Evolutionary conservation across 2,329 filamentous ascomycete species (phyloP).

Genomic region (Talaromyces sp.): DNA sequence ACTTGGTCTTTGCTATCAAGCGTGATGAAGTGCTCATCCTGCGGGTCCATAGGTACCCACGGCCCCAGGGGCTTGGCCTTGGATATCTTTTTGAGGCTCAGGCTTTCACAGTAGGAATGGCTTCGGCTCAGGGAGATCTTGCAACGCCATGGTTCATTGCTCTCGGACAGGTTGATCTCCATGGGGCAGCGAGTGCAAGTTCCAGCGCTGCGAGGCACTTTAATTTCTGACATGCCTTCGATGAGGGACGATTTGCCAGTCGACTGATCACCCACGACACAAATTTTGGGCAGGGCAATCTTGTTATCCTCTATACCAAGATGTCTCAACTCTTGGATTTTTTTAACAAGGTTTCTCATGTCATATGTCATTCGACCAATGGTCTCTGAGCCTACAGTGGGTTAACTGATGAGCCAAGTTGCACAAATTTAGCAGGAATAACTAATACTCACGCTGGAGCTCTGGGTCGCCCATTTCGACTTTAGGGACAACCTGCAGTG

Average conservation of each 20-base stretch:
- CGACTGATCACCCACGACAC: slow-evolving; percentile 79
- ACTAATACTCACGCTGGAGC: background rate
- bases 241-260: slow-evolving; percentile 71
- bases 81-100: slow-evolving; percentile 42
- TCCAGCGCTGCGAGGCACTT: slow-evolving; percentile 63
- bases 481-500: background rate
- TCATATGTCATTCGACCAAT: slow-evolving; percentile 25
- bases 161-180: slow-evolving; percentile 65
- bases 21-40: slow-evolving; percentile 55
- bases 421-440: background rate
- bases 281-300: slow-evolving; percentile 69
- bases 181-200: slow-evolving; percentile 78
- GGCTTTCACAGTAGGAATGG: slow-evolving; percentile 49
- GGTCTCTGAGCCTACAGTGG: slow-evolving; percentile 11
- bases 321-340: slow-evolving; percentile 58
- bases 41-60: slow-evolving; percentile 52
- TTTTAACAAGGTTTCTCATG: slow-evolving; percentile 34
- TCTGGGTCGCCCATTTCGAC: background rate
- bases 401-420: background rate
- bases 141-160: slow-evolving; percentile 58
- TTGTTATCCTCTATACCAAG: slow-evolving; percentile 65
- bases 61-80: slow-evolving; percentile 57
- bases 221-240: slow-evolving; percentile 61
- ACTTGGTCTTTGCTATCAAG: slow-evolving; percentile 59
- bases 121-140: slow-evolving; percentile 60